Conservation (phyloP, 225 moss, liverwort and hornwort genomes). For the Sphagnum tenellum region DNA sequence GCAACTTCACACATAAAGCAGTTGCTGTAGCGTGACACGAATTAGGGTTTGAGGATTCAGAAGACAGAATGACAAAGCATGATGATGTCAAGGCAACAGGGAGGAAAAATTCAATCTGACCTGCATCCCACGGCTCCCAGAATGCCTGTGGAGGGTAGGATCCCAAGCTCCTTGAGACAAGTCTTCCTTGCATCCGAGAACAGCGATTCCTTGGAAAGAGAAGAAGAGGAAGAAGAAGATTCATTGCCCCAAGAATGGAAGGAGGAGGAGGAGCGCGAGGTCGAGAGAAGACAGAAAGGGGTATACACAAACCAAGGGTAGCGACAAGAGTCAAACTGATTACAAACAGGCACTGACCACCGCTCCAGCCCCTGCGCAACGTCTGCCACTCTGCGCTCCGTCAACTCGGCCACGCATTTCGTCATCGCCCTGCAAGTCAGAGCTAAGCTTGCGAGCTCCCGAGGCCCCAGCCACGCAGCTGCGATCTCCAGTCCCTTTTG, state of each 20-base stretch:
- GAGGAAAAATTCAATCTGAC: conserved; percentile 6
- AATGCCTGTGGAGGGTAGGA: conserved; percentile 22
- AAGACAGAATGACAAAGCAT: no score
- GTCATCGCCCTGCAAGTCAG: conserved; percentile 39
- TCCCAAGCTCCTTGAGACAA: conserved; percentile 30
- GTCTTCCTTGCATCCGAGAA: conserved; percentile 16
- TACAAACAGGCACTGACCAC: conserved; percentile 48
- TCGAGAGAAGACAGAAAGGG: conserved; percentile 40
- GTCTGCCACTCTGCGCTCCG: conserved; percentile 36
- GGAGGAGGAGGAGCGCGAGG: neutral
- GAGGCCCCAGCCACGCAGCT: conserved; percentile 42
- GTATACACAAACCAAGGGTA: conserved; percentile 78
- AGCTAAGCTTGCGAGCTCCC: conserved; percentile 41
- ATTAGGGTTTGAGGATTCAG: no score
- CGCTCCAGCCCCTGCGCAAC: conserved; percentile 64
- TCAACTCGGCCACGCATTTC: conserved; percentile 29
- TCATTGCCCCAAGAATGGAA: conserved; percentile 36
- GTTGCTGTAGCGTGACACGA: no score
- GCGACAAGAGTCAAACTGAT: conserved; percentile 52
- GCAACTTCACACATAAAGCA: no score
- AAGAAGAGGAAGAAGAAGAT: neutral
- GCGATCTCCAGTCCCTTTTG: conserved; percentile 16
- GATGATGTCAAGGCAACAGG: no score
- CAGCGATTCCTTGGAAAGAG: neutral
- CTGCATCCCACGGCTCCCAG: conserved; percentile 38